phyloP scores from a whole-genome alignment of 257 asterid genomes.

The Sherardia arvensis region DNA sequence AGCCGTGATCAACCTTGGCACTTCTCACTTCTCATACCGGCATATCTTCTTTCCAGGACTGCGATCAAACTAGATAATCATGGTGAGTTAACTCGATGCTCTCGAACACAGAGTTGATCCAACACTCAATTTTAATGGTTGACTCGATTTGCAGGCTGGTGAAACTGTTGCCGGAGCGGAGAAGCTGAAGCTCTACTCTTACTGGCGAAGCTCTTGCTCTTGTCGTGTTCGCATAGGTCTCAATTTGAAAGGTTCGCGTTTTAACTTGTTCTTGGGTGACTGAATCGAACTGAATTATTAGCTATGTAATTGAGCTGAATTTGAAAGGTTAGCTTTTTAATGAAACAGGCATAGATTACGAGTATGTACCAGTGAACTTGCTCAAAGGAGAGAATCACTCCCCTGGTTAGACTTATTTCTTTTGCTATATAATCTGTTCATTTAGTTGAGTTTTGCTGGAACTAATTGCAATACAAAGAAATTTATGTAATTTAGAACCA shows the following conservation, averaged over 20 bases:
- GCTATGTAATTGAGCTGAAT: background rate
- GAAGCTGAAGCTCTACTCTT: constrained; percentile 62
- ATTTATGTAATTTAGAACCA: background rate
- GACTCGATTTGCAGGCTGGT: background rate
- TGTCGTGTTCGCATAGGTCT: constrained; percentile 74
- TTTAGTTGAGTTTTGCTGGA: background rate
- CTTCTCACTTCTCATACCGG: background rate
- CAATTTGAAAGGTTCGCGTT: constrained; percentile 46
- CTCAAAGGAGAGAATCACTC: constrained; percentile 61
- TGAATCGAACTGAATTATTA: background rate
- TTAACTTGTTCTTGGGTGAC: background rate
- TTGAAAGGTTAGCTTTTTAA: background rate
- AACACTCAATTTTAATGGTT: background rate
- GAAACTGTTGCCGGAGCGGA: constrained; percentile 10
- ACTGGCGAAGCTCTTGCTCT: constrained; percentile 83
- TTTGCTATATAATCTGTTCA: background rate
- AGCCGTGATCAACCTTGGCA: background rate
- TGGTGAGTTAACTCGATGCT: constrained; percentile 6
- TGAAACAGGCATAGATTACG: constrained; percentile 54
- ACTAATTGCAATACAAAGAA: background rate
- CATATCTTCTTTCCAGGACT: background rate
- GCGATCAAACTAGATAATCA: background rate
- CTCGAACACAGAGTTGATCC: background rate
- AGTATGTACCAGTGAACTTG: constrained; percentile 61
- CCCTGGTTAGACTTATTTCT: constrained; percentile 41